Conservation (phyloP, 116 monocot species). For the Posidonia oceanica region DNA sequence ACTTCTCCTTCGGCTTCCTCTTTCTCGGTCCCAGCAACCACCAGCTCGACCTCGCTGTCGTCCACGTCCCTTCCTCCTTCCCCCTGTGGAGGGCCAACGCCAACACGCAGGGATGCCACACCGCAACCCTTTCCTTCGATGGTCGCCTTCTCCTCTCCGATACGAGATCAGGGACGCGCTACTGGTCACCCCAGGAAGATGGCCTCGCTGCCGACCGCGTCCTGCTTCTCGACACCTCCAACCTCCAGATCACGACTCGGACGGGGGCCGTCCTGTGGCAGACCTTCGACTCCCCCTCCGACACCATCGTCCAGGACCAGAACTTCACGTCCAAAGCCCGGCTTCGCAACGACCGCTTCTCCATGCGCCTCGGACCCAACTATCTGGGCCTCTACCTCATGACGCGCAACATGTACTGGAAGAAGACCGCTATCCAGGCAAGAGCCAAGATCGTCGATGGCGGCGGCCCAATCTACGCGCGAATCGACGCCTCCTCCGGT, state of each 20-base stretch:
- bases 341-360: constrained; percentile 32
- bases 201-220: constrained; percentile 6
- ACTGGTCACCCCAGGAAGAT: constrained; percentile 28
- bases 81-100: constrained; percentile 23
- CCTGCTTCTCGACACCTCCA: constrained; percentile 52
- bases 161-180: constrained; percentile 6
- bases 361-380: constrained; percentile 48
- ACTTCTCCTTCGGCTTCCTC: constrained; percentile 31
- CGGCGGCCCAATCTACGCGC: constrained; percentile 45
- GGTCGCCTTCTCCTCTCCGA: constrained; percentile 48
- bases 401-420: constrained; percentile 45
- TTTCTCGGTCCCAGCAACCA: background rate
- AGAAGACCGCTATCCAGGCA: constrained; percentile 45
- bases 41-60: constrained; percentile 22
- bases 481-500: constrained; percentile 30
- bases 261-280: constrained; percentile 36
- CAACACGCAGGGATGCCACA: constrained; percentile 5
- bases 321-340: constrained; percentile 50
- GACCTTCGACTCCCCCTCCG: constrained; percentile 62
- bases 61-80: constrained; percentile 26
- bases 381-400: constrained; percentile 39
- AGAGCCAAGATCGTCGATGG: constrained; percentile 33
- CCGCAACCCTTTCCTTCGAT: constrained; percentile 37
- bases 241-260: constrained; percentile 45
- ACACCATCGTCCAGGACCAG: constrained; percentile 65